Evolutionary conservation across 2,329 filamentous ascomycete genomes (phyloP).

Genomic region (Colletotrichum navitas): DNA sequence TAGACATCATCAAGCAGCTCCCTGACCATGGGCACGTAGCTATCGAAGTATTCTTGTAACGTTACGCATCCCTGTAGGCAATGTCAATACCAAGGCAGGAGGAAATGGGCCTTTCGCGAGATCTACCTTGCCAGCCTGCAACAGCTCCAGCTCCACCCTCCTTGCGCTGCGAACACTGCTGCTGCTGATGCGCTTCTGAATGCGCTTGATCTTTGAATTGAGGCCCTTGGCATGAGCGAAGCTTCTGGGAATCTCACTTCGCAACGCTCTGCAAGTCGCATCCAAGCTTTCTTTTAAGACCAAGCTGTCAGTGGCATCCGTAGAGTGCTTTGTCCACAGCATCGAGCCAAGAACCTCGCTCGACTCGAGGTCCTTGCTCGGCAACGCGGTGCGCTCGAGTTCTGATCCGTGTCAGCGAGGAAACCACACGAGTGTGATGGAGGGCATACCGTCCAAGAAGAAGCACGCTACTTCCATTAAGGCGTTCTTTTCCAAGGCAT

Average conservation of each 20-base stretch:
- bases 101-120: slow-evolving; percentile 27
- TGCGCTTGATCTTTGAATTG: slow-evolving; percentile 49
- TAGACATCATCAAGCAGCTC: slow-evolving; percentile 60
- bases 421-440: neutral
- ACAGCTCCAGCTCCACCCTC: slow-evolving; percentile 64
- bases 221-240: slow-evolving; percentile 52
- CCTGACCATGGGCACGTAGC: slow-evolving; percentile 57
- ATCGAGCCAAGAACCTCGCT: slow-evolving; percentile 55
- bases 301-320: slow-evolving; percentile 48
- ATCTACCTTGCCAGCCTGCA: slow-evolving; percentile 63
- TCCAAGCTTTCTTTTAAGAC: slow-evolving; percentile 51
- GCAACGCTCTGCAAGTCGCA: slow-evolving; percentile 53
- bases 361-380: slow-evolving; percentile 47
- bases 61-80: slow-evolving; percentile 53
- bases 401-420: slow-evolving; percentile 50
- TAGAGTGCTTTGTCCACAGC: slow-evolving; percentile 57
- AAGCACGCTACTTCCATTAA: slow-evolving; percentile 58
- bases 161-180: slow-evolving; percentile 57
- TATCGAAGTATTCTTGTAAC: slow-evolving; percentile 54
- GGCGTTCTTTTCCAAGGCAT: slow-evolving; percentile 53
- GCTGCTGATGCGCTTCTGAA: slow-evolving; percentile 53
- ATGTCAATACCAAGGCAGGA: slow-evolving; percentile 41
- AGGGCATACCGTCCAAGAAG: slow-evolving; percentile 63
- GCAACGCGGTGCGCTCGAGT: slow-evolving; percentile 60
- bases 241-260: slow-evolving; percentile 52